These are phyloP conservation scores for Xylaria sp. DNA, from an alignment of 2,329 filamentous ascomycete species.

Conservation along the genomic window DNA sequence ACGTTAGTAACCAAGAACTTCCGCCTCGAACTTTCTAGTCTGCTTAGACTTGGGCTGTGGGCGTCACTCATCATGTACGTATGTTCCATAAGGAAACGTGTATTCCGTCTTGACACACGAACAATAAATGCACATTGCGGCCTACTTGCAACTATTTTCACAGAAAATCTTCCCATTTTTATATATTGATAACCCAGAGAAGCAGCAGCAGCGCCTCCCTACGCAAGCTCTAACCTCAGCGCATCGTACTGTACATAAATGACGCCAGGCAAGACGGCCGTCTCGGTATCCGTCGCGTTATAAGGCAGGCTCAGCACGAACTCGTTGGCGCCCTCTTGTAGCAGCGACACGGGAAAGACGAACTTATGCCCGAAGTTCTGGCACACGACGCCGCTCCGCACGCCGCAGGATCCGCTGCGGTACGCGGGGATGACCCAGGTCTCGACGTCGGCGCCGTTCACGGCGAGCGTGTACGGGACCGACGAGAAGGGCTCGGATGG, in stretches of 20 bases:
- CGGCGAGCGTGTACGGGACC: constrained; percentile 59
- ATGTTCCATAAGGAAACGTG: not conserved
- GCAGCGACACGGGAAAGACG: constrained; percentile 60
- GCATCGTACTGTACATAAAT: constrained; percentile 76
- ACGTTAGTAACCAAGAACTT: not conserved
- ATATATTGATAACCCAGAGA: not conserved
- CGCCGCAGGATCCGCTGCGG: constrained; percentile 69
- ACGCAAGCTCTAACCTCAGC: constrained; percentile 62
- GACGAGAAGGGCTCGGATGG: constrained; percentile 62
- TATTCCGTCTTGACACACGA: not conserved
- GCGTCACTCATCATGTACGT: not conserved
- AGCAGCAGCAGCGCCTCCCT: not conserved
- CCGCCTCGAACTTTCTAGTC: not conserved
- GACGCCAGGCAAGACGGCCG: constrained; percentile 63
- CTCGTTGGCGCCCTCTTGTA: constrained; percentile 65
- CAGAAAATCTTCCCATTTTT: not conserved
- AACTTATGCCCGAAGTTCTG: constrained; percentile 72
- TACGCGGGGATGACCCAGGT: constrained; percentile 51
- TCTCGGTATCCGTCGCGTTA: constrained; percentile 69
- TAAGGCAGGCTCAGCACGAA: constrained; percentile 68
- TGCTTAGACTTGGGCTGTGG: not conserved
- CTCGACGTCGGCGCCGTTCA: constrained; percentile 57
- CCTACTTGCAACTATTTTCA: not conserved
- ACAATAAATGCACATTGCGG: too few relatives aligned
- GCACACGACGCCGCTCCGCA: constrained; percentile 69